A percentile compares a stretch with the other conserved stretches of the same genome.
Conservation (phyloP, 2,329 filamentous ascomycete genomes). For the Pseudogymnoascus sp. region DNA sequence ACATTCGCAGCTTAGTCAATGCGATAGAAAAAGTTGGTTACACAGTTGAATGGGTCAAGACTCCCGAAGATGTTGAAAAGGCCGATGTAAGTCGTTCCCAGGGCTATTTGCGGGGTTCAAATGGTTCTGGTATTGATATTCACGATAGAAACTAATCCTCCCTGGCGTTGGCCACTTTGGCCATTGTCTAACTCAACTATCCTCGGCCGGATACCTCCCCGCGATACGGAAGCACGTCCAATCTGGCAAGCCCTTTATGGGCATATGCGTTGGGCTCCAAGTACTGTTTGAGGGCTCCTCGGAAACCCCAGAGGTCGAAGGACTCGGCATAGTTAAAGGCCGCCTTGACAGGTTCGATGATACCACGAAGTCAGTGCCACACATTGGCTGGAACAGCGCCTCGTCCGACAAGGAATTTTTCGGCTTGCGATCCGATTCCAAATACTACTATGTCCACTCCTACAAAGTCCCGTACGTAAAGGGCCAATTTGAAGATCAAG, state of each 20-base stretch:
- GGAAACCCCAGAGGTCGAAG: constrained; percentile 65
- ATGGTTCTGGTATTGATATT: constrained; percentile 9
- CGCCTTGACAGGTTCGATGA: constrained; percentile 71
- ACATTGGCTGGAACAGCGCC: constrained; percentile 98
- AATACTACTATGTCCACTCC: constrained; percentile 98
- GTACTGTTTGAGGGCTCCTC: constrained; percentile 80
- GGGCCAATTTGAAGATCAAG: constrained; percentile 68
- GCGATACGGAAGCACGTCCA: constrained; percentile 77
- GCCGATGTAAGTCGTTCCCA: constrained; percentile 62
- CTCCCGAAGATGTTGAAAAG: constrained; percentile 73
- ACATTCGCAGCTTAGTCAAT: constrained; percentile 92
- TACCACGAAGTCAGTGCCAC: constrained; percentile 79
- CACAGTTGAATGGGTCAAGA: constrained; percentile 83
- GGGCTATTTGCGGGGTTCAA: constrained; percentile 4
- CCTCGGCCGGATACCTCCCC: constrained; percentile 73
- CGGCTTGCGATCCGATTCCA: constrained; percentile 70
- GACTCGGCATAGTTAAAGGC: constrained; percentile 68
- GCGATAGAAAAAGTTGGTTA: constrained; percentile 95
- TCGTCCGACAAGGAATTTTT: constrained; percentile 59
- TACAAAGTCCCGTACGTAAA: constrained; percentile 74
- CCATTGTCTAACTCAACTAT: constrained; percentile 82
- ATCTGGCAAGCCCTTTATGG: constrained; percentile 95
- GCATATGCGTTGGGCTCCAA: constrained; percentile 91
- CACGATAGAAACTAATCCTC: constrained; percentile 74
- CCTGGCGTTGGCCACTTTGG: constrained; percentile 97